Evolutionary conservation across 2,329 filamentous ascomycete species (phyloP).

Genomic region (Fusarium sp.): DNA sequence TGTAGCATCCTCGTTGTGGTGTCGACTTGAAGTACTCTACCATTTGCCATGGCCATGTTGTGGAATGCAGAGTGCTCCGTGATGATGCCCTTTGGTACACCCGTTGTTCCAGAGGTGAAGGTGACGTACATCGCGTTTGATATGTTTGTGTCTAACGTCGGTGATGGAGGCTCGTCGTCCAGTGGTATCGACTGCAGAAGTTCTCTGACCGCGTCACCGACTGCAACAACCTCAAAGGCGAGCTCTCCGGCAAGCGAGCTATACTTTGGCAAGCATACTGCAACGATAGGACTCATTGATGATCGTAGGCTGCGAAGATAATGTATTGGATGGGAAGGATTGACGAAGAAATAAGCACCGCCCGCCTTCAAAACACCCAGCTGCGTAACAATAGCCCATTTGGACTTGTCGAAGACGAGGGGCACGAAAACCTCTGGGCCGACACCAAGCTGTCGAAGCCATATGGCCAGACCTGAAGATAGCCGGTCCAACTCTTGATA

Average conservation of each 20-base stretch:
- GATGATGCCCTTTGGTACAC: neutral
- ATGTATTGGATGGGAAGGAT: neutral
- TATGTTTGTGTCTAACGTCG: neutral
- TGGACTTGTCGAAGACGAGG: constrained; percentile 15
- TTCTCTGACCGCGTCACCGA: neutral
- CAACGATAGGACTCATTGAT: neutral
- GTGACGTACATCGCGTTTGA: constrained; percentile 11
- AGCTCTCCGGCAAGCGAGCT: neutral
- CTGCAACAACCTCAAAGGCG: neutral
- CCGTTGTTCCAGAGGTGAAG: constrained; percentile 7
- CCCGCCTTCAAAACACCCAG: constrained; percentile 1
- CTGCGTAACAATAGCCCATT: constrained; percentile 11
- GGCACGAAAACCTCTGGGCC: constrained; percentile 10
- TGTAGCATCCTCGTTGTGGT: neutral
- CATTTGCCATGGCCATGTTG: constrained; percentile 7
- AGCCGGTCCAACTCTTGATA: constrained; percentile 3
- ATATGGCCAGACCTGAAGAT: constrained; percentile 4
- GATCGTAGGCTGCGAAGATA: neutral
- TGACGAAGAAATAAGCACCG: constrained; percentile 16
- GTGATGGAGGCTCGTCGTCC: neutral
- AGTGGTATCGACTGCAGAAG: neutral
- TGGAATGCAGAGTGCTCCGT: constrained; percentile 9
- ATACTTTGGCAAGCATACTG: neutral
- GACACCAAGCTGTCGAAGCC: constrained; percentile 6
- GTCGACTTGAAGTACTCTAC: neutral